Base-by-base conservation (phyloP, 257 asterid species). In the Solanum medicagineum region DNA sequence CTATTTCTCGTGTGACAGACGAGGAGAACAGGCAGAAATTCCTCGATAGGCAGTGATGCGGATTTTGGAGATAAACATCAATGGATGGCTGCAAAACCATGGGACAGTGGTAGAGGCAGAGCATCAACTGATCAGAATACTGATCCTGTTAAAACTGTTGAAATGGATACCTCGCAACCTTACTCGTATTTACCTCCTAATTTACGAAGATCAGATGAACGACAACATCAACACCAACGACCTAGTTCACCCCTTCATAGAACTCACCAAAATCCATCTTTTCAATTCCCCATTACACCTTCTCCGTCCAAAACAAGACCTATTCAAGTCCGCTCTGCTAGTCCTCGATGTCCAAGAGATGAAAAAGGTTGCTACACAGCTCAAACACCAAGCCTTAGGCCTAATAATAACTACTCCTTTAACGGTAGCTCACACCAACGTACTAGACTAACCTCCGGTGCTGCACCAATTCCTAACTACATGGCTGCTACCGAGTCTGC, bases 401-500 rank as follows among this genome's bases (percentile, higher is more conserved):
- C 91, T 44, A 88, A 83, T 68, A 74, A 62, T 84, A 70, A 66
- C 71, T 65, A 85, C 68, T 74, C 40, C 22, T 51, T 29, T 11
- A 69, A 55, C 14, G 81, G 85, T 29, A 51, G 74, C 51, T 53
- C 80, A 15, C 87, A 83, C 56, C 90, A 68, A 36, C 88, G 44
- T 12, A 59, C 53, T 44, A 87, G 63, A 57, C 83, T 51, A 51
- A 77, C 45, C 53, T 17, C 83, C 16, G 49, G 77, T n/a, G 55
- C 59, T 29, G 85, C 84, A 20, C 36, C 87, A 57, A 59, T 86
- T 57, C 93, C 93, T 16, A 91, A 86, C 47, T 91, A 91, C 87
- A 91, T 88, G 93, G 88, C 91, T 59, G 87, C 91, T 17, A 91
- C 92, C 0, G 90, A 89, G 84, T 91, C 93, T 5, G 90, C 92